phyloP scores from a whole-genome alignment of 2,329 filamentous ascomycete genomes.

The Fusarium gaditjirri region DNA sequence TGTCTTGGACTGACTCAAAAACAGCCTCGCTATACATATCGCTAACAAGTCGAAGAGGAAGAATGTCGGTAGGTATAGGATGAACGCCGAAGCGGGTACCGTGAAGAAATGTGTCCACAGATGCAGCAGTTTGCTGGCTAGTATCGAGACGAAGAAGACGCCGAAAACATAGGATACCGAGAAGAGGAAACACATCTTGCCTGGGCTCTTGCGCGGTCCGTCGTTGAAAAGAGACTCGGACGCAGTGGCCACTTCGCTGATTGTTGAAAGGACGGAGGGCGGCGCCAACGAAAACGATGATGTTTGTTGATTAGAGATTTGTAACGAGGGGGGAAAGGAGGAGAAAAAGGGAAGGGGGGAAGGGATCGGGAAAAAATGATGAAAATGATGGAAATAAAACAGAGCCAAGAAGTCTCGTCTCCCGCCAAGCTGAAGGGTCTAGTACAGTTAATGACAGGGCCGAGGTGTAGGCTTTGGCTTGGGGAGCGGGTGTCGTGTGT shows the following conservation, averaged over 20 bases:
- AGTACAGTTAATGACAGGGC: not conserved
- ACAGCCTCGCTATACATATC: constrained; percentile 40
- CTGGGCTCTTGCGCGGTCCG: constrained; percentile 1
- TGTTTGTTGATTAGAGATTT: not conserved
- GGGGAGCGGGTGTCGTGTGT: not conserved
- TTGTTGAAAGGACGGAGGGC: constrained; percentile 15
- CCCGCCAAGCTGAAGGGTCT: not conserved
- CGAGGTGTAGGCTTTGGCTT: not conserved
- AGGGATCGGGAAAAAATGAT: not conserved
- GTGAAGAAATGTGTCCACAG: constrained; percentile 43
- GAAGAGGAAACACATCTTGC: constrained; percentile 38
- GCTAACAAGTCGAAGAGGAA: constrained; percentile 44
- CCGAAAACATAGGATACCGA: constrained; percentile 45
- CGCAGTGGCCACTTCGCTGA: constrained; percentile 16
- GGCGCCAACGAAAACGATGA: not conserved
- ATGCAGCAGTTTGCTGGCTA: constrained; percentile 45
- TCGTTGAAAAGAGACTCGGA: constrained; percentile 4
- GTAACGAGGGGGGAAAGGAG: not conserved
- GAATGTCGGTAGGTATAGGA: constrained; percentile 48
- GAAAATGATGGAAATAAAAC: constrained; percentile 8
- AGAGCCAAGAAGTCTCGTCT: not conserved
- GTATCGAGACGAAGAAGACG: constrained; percentile 44
- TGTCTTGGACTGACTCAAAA: constrained; percentile 40
- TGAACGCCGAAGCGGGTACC: constrained; percentile 43
- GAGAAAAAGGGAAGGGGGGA: not conserved